A percentile compares a stretch with the other conserved stretches of the same genome.
phyloP scores from a whole-genome alignment of 1,284 basidiomycete genomes.

The Gastroboletus turbinatus region DNA sequence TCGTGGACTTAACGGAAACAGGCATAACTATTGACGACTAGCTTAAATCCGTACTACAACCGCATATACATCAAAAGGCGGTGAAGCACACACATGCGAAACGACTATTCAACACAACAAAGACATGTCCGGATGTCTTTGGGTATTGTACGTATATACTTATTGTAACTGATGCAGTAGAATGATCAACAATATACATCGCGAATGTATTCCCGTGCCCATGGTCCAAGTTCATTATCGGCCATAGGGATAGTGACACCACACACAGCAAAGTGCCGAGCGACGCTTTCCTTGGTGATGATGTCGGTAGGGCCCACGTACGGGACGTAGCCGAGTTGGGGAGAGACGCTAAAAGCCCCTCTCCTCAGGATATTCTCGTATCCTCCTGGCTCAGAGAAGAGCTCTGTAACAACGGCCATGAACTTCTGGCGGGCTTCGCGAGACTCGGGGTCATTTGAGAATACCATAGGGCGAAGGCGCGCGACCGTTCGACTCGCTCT shows the following conservation, averaged over 20 bases:
- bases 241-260: constrained; percentile 39
- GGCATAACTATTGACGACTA: neutral
- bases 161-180: constrained; percentile 11
- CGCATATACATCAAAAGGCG: constrained; percentile 10
- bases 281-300: constrained; percentile 32
- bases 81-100: neutral
- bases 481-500: constrained; percentile 44
- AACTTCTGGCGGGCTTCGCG: constrained; percentile 39
- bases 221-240: constrained; percentile 40
- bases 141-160: constrained; percentile 15
- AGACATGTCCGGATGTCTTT: constrained; percentile 32
- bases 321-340: constrained; percentile 29
- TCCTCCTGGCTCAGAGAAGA: constrained; percentile 38
- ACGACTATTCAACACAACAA: constrained; percentile 14
- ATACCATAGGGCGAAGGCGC: constrained; percentile 40
- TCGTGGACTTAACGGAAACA: neutral
- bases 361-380: constrained; percentile 38
- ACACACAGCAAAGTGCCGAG: constrained; percentile 41
- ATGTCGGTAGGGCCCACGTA: constrained; percentile 26
- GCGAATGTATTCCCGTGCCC: constrained; percentile 39
- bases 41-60: constrained; percentile 23
- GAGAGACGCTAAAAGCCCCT: constrained; percentile 37
- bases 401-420: constrained; percentile 36
- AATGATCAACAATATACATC: constrained; percentile 28
- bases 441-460: constrained; percentile 28